phyloP scores from a whole-genome alignment of 768 basidiomycete species.

The Pulveroboletus ravenelii region DNA sequence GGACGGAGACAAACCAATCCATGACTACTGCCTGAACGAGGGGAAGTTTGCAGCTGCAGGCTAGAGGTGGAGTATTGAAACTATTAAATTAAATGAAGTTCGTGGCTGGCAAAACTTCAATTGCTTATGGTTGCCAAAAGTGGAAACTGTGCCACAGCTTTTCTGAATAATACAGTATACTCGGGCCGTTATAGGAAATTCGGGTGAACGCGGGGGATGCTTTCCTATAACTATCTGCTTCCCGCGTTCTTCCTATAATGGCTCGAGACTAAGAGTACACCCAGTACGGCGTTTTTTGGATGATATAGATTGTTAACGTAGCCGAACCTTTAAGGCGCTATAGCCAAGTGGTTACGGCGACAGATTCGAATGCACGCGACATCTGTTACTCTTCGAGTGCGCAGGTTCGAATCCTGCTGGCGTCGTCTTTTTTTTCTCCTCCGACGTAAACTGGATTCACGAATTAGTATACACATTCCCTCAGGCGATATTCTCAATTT shows the following conservation, averaged over 20 bases:
- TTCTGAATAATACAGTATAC: not conserved
- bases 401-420: conserved; percentile 41
- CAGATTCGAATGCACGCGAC: conserved; percentile 50
- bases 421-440: conserved; percentile 27
- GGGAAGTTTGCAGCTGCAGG: not conserved
- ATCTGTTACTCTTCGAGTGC: conserved; percentile 39
- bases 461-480: too few species aligned
- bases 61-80: not conserved
- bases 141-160: not conserved
- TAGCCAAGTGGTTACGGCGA: conserved; percentile 79
- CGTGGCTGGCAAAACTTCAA: not conserved
- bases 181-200: too few species aligned
- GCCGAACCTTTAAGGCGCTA: conserved; percentile 35
- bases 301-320: too few species aligned
- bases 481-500: not conserved
- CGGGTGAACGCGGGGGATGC: too few species aligned
- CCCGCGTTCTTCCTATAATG: too few species aligned
- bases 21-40: conserved; percentile 24
- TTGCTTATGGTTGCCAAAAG: conserved; percentile 2
- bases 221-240: too few species aligned
- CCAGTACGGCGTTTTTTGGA: too few species aligned
- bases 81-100: not conserved
- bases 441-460: too few species aligned
- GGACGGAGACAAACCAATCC: conserved; percentile 43
- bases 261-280: too few species aligned